A percentile compares a stretch with the other conserved stretches of the same genome.
Evolutionary conservation across 2,329 filamentous ascomycete genomes (phyloP).

Genomic region (Colletotrichum spaethianum): DNA sequence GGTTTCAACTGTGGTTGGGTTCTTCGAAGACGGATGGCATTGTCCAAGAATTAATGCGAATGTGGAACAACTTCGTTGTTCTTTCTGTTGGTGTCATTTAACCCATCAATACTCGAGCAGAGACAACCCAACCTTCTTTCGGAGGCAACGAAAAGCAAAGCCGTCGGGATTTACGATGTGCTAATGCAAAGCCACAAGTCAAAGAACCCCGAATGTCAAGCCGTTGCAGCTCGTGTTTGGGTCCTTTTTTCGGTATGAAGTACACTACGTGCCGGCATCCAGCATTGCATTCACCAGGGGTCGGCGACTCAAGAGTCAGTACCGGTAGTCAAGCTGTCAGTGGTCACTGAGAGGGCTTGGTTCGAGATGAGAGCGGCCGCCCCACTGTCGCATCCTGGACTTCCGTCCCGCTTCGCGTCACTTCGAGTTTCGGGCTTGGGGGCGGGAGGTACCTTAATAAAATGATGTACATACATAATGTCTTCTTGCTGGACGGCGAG

Average conservation of each 20-base stretch:
- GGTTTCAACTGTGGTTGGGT: not conserved
- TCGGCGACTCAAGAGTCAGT: slow-evolving; percentile 1
- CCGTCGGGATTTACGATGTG: not conserved
- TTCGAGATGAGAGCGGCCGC: not conserved
- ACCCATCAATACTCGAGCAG: not conserved
- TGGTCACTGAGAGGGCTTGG: slow-evolving; percentile 2
- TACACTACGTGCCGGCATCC: not conserved
- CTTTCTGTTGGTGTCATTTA: not conserved
- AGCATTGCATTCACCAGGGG: slow-evolving; percentile 2
- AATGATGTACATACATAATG: slow-evolving; percentile 3
- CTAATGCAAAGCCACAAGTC: slow-evolving; percentile 2
- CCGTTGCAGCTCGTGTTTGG: slow-evolving; percentile 17
- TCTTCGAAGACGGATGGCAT: not conserved
- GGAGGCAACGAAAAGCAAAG: not conserved
- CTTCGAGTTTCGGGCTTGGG: slow-evolving; percentile 39
- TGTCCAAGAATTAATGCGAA: not conserved
- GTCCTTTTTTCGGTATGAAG: not conserved
- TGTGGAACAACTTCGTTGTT: not conserved
- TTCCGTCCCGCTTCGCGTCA: slow-evolving; percentile 39
- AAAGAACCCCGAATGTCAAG: slow-evolving; percentile 1
- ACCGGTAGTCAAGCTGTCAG: slow-evolving; percentile 13
- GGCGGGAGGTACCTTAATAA: slow-evolving; percentile 31
- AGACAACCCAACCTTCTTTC: not conserved
- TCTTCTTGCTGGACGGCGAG: not conserved
- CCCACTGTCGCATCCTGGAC: slow-evolving; percentile 37